Conservation (phyloP, 2,329 filamentous ascomycete species). For the Dendrostoma leiphaemia region DNA sequence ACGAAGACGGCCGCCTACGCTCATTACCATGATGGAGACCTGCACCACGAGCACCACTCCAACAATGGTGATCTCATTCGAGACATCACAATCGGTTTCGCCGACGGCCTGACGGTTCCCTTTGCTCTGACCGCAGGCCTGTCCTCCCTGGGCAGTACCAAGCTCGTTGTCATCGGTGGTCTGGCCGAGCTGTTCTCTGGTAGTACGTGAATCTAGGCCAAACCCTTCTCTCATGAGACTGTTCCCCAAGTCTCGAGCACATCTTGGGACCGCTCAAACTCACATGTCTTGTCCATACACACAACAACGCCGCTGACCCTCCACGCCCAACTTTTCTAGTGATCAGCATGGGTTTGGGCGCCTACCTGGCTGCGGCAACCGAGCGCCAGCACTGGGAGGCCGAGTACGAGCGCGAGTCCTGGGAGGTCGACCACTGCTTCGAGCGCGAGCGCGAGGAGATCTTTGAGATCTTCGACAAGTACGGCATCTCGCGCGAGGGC, state of each 20-base stretch:
- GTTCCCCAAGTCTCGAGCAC: no score
- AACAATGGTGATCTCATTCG: conserved; percentile 47
- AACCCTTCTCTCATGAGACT: no score
- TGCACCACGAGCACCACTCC: conserved; percentile 24
- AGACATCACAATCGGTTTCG: conserved; percentile 72
- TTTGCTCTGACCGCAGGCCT: conserved; percentile 77
- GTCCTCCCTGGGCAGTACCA: conserved; percentile 58
- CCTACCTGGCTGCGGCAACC: conserved; percentile 65
- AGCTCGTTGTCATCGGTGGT: not conserved
- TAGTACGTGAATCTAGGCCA: conserved; percentile 23
- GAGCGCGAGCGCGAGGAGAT: conserved; percentile 44
- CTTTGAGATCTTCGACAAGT: conserved; percentile 45
- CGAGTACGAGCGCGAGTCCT: conserved; percentile 43
- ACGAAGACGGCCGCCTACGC: not conserved
- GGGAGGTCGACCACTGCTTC: conserved; percentile 41
- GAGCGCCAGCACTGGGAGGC: conserved; percentile 51
- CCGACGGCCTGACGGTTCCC: conserved; percentile 76
- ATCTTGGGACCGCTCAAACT: no score
- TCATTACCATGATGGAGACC: conserved; percentile 2
- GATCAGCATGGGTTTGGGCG: conserved; percentile 76
- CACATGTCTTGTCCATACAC: not conserved
- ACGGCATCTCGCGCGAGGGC: conserved; percentile 42
- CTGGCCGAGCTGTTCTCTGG: conserved; percentile 70
- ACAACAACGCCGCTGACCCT: not conserved
- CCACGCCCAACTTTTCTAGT: conserved; percentile 29